Base-by-base conservation (phyloP, 1,139 yeast genomes). In the Debaryomycetaceae sp. region DNA sequence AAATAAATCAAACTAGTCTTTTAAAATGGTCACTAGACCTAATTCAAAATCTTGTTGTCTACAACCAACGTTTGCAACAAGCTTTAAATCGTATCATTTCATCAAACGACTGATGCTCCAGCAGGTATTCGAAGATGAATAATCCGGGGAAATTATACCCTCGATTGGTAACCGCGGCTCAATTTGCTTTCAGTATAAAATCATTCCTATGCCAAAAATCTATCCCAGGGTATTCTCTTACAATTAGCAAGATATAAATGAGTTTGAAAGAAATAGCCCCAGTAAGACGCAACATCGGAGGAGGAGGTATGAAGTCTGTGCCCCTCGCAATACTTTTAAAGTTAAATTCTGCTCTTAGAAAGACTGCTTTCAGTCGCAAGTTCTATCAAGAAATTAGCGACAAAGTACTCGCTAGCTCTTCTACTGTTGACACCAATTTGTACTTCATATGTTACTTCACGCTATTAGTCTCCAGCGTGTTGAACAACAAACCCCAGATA, bases 361-460 rank as follows among this genome's bases (percentile, higher is more conserved):
- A 62, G 45, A 55, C 68, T 0, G 43, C 66, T 3, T 58, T 66
- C 24, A 64, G 68, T 46, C 62, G 72, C 37, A 69, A 71, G 40
- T 72, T 74, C 53, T 74, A 73, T 53, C 68, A 66, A 50, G 75
- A 73, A 46, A 63, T 74, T 48, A 69, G 62, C 49, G 74, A 69
- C 44, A 72, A 74, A 50, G 66, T 74, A 14, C 62, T 74, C 49
- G 47, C 68, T 36, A 60, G 58, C 37, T 49, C 72, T 1, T 48
- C 74, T 11, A 68, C 75, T 1, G 64, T 74, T 17, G 79, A 74
- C 50, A 55, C 69, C 11, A 70, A 67, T 41, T 59, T 74, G 39
- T 74, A 74, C 51, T 74, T 74, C 54, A 60, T 72, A 23, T 74
- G 79, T 54, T 74, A 74, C 55, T 71, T 70, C 51, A 62, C 77